Conservation (phyloP, 1,139 yeast species). For the Taphrina confusa region DNA sequence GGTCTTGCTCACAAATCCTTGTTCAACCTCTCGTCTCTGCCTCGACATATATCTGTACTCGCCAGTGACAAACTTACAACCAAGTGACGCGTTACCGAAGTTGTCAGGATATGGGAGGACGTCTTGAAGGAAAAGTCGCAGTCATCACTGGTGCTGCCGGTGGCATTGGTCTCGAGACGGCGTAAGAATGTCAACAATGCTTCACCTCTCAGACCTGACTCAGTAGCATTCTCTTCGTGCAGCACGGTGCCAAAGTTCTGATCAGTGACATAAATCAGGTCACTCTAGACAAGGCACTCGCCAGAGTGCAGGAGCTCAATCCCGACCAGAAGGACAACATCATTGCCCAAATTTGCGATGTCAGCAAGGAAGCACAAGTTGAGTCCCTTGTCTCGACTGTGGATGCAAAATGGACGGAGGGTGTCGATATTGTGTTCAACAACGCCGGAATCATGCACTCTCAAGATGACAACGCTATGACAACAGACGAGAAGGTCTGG, state of each 20-base stretch:
- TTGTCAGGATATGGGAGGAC: conserved; percentile 67
- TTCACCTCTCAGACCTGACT: neutral
- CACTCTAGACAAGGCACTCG: conserved; percentile 45
- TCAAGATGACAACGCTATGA: conserved; percentile 55
- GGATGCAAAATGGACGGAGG: conserved; percentile 56
- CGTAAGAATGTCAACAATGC: conserved; percentile 36
- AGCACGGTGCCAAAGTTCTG: conserved; percentile 57
- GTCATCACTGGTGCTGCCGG: conserved; percentile 67
- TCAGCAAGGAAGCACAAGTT: conserved; percentile 47
- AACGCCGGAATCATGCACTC: conserved; percentile 79
- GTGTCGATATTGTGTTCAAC: conserved; percentile 67
- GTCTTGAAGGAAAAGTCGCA: conserved; percentile 62
- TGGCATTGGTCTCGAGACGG: conserved; percentile 49
- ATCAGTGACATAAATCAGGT: conserved; percentile 57
- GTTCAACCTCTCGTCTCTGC: no score
- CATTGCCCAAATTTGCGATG: conserved; percentile 45
- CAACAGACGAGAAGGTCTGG: conserved; percentile 53
- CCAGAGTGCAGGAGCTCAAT: conserved; percentile 42
- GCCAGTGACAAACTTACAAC: no score
- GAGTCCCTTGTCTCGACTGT: conserved; percentile 46
- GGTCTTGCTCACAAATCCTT: no score
- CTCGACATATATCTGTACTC: no score
- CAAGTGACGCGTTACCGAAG: no score
- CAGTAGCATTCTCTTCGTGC: conserved; percentile 45
- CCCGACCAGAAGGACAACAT: conserved; percentile 42